Base-by-base conservation (phyloP, 2,329 filamentous ascomycete species). In the Paecilomyces sp. region DNA sequence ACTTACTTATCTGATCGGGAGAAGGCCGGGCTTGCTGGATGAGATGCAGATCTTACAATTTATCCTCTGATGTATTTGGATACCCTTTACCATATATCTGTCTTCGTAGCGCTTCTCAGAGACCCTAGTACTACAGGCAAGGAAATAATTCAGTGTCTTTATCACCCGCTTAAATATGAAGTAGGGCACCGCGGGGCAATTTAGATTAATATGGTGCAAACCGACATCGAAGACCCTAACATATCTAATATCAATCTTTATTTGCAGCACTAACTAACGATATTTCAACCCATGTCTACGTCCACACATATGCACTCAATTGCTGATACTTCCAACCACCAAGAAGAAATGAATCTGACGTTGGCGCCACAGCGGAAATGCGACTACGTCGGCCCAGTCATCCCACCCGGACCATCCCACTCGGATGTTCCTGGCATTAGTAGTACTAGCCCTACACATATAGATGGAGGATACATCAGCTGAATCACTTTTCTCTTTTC, bases 401-500 rank as follows among this genome's bases (percentile, higher is more conserved):
- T 53, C 51, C 51, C 51, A 53, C 51, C 15, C 51, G 15, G 25
- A 54, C 18, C 34, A 53, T 59, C 58, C 58, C 58, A 59, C 58
- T 33, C 58, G 58, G 58, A 18, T 18, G 11, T 28, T 31, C 13
- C 15, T 25, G 33, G 12, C 50, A 28, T 31, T 53, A 12, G 31
- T 33, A 33, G 18, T 47, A 25, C 3, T 53, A 53, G 6, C 51
- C 51, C 41, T 47, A 6, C 41, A 18, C 41, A 9, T 22, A 47
- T 8, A 47, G n/a, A 8, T n/a, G 41, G 41, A 22, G 15, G n/a
- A 18, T 18, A 47, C n/a, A 9, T 15, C 41, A 18, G 7, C n/a
- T 9, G 41, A 47, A 3, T 18, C 3, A 8, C 5, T 22, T 41
- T n/a, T 41, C 36, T 15, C 41, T 47, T n/a, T 22, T 22, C 22